Evolutionary conservation across 176 grass and related monocot species (phyloP).

Genomic region (Oryza punctata): DNA sequence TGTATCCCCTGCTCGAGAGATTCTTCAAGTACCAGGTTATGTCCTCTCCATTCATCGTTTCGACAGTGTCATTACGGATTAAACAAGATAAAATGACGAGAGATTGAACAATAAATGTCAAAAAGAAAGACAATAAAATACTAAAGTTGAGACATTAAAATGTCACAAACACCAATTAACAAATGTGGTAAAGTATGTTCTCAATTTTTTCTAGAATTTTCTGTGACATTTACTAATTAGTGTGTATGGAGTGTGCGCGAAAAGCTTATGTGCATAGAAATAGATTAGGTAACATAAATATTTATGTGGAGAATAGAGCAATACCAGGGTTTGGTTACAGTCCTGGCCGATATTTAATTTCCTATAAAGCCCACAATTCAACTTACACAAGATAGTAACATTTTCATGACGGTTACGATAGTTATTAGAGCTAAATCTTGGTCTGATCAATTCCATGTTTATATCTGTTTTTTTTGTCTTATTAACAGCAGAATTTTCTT

Average conservation of each 20-base stretch:
- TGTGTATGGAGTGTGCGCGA: no score
- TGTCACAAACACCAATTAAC: no score
- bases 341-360: not conserved
- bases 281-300: not conserved
- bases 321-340: not conserved
- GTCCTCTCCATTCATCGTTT: not conserved
- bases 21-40: conserved; percentile 89
- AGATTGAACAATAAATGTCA: not conserved
- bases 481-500: no score
- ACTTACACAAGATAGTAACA: not conserved
- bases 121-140: not conserved
- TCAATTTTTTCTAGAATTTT: no score
- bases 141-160: not conserved
- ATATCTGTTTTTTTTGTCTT: no score
- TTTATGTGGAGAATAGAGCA: not conserved
- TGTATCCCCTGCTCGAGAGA: conserved; percentile 73
- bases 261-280: no score
- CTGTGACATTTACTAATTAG: no score
- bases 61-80: not conserved
- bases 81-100: not conserved
- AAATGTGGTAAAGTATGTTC: no score
- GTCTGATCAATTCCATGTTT: not conserved
- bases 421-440: not conserved
- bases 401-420: no score
- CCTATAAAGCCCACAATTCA: not conserved